Evolutionary conservation across 805 yeast genomes (phyloP).

Genomic region (Kazachstania psychrophila): DNA sequence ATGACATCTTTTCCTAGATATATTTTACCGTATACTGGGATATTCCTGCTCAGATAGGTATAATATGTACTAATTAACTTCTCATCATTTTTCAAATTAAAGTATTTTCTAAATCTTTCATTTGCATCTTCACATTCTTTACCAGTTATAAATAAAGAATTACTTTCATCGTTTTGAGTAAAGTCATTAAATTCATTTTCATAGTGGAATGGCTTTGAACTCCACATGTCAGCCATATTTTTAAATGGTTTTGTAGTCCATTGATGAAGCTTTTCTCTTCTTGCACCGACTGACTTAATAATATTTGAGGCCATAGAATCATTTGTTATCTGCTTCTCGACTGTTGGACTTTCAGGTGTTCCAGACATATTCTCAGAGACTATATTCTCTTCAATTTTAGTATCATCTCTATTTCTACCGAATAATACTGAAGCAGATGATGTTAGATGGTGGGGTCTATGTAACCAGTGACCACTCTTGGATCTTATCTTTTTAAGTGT

Average conservation of each 20-base stretch:
- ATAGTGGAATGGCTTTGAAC: slow-evolving; percentile 56
- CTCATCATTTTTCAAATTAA: slow-evolving; percentile 48
- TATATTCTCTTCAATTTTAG: slow-evolving; percentile 9
- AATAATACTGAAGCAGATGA: neutral
- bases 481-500: slow-evolving; percentile 6
- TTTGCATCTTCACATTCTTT: slow-evolving; percentile 40
- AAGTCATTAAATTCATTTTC: slow-evolving; percentile 31
- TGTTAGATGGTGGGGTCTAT: neutral
- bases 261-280: slow-evolving; percentile 4
- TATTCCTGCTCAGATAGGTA: slow-evolving; percentile 54
- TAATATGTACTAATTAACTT: slow-evolving; percentile 58
- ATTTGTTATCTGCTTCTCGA: neutral
- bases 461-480: slow-evolving; percentile 8
- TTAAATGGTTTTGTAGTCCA: slow-evolving; percentile 16
- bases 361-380: slow-evolving; percentile 4
- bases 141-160: slow-evolving; percentile 35
- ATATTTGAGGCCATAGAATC: neutral
- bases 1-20: slow-evolving; percentile 59
- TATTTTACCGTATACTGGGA: slow-evolving; percentile 78
- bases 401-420: neutral
- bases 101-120: slow-evolving; percentile 54
- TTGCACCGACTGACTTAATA: neutral
- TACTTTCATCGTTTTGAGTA: slow-evolving; percentile 42
- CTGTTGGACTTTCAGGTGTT: neutral
- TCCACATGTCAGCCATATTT: slow-evolving; percentile 39